Conservation (phyloP, 495 filamentous ascomycete genomes). For the Podospora australis region DNA sequence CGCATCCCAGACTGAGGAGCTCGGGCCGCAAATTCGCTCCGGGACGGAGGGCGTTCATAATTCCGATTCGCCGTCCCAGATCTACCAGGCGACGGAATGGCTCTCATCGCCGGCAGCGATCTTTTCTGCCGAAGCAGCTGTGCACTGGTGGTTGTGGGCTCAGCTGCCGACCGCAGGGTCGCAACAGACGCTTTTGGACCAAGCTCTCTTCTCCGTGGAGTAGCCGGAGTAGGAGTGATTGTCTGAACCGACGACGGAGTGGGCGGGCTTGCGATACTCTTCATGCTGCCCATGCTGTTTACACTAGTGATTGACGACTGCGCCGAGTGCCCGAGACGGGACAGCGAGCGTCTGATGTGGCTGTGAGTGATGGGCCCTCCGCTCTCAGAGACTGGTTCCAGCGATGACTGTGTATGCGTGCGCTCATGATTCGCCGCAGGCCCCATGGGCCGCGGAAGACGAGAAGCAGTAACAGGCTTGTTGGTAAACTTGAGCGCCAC, state of each 20-base stretch:
- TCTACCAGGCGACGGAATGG: constrained; percentile 40
- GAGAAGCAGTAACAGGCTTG: constrained; percentile 45
- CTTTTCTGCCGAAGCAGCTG: constrained; percentile 78
- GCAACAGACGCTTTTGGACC: constrained; percentile 51
- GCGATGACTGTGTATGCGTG: constrained; percentile 61
- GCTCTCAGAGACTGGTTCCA: constrained; percentile 90
- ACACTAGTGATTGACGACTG: constrained; percentile 56
- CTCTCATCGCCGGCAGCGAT: constrained; percentile 75
- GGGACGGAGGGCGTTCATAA: constrained; percentile 48
- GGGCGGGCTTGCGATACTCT: constrained; percentile 46
- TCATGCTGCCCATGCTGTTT: constrained; percentile 16
- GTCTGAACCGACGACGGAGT: constrained; percentile 50
- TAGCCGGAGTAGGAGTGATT: constrained; percentile 47
- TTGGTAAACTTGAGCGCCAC: constrained; percentile 88
- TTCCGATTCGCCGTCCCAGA: constrained; percentile 29
- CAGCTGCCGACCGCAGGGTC: constrained; percentile 38
- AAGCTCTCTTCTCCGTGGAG: constrained; percentile 53
- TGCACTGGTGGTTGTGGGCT: constrained; percentile 62
- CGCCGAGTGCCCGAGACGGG: constrained; percentile 58
- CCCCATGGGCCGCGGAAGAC: constrained; percentile 56
- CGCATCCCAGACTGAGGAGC: constrained; percentile 42
- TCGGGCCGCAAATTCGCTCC: constrained; percentile 25
- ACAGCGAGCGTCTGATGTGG: constrained; percentile 51
- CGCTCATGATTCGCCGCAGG: constrained; percentile 53
- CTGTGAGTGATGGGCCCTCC: constrained; percentile 61